These are phyloP conservation scores for Starmera dryadoides DNA, from an alignment of 805 yeast genomes.

Conservation along the genomic window DNA sequence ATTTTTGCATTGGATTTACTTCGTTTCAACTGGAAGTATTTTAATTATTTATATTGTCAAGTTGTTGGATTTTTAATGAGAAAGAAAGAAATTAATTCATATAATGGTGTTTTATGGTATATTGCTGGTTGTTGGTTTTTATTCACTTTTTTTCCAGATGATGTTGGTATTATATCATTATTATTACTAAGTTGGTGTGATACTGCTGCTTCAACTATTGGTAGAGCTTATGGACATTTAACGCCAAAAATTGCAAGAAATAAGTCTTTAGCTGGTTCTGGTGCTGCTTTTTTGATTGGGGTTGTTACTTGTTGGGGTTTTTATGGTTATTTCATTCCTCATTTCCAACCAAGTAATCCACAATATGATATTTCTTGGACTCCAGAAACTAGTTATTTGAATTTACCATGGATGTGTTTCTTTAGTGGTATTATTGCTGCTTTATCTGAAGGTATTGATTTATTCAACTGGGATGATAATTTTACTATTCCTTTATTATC, in stretches of 20 bases:
- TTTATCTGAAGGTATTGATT: conserved; percentile 74
- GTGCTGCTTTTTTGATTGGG: conserved; percentile 80
- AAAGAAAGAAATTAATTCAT: conserved; percentile 62
- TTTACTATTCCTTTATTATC: conserved; percentile 90
- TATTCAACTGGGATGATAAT: conserved; percentile 81
- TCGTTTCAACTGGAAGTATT: conserved; percentile 51
- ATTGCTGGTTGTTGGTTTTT: conserved; percentile 71
- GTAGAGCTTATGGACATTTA: conserved; percentile 76
- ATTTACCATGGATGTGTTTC: conserved; percentile 44
- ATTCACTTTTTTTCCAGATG: conserved; percentile 67
- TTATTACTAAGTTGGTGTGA: conserved; percentile 93
- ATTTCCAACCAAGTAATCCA: conserved; percentile 42
- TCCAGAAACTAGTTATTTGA: conserved; percentile 49
- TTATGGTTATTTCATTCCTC: conserved; percentile 71
- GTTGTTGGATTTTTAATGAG: conserved; percentile 79
- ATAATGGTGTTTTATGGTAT: conserved; percentile 88
- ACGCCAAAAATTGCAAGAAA: conserved; percentile 70
- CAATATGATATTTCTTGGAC: conserved; percentile 63
- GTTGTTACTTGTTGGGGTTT: conserved; percentile 54
- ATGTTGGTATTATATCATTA: conserved; percentile 69
- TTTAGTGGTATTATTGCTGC: conserved; percentile 80
- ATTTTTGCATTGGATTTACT: conserved; percentile 60
- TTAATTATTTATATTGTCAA: conserved; percentile 62
- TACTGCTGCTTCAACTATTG: conserved; percentile 92
- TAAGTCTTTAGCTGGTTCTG: conserved; percentile 85